Conservation (phyloP, 441 rosid species). For the Erysimum pusillum region DNA sequence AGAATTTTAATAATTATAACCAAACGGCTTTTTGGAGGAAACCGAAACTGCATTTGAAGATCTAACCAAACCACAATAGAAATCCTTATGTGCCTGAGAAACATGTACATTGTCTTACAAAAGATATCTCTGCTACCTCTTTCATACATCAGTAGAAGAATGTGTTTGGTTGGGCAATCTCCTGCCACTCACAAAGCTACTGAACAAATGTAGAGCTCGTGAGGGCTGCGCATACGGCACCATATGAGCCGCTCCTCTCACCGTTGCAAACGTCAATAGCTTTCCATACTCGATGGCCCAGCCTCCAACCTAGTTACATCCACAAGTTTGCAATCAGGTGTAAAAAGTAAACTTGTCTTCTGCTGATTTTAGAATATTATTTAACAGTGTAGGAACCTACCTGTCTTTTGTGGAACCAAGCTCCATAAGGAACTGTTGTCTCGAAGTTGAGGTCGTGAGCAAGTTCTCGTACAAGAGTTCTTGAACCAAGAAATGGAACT, state of each 20-base stretch:
- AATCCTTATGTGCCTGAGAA: not conserved
- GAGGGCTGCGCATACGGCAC: slow-evolving; percentile 90
- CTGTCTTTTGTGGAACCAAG: slow-evolving; percentile 92
- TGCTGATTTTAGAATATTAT: not conserved
- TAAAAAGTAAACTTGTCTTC: slow-evolving; percentile 1
- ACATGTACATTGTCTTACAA: not conserved
- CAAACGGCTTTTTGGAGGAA: no score
- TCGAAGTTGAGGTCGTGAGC: slow-evolving; percentile 69
- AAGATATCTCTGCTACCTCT: not conserved
- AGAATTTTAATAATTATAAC: no score
- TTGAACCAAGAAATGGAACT: slow-evolving; percentile 76
- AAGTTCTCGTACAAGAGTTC: slow-evolving; percentile 77
- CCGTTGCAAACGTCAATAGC: slow-evolving; percentile 75
- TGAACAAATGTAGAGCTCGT: slow-evolving; percentile 82
- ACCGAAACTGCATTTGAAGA: not conserved
- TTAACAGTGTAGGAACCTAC: slow-evolving; percentile 45
- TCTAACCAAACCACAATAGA: slow-evolving; percentile 1
- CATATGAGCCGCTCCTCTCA: slow-evolving; percentile 92
- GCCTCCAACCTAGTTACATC: slow-evolving; percentile 70
- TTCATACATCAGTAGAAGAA: not conserved
- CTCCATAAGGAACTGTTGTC: slow-evolving; percentile 73
- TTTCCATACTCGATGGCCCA: slow-evolving; percentile 89
- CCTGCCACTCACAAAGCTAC: slow-evolving; percentile 64
- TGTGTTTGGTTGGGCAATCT: slow-evolving; percentile 67
- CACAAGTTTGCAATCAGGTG: not conserved